These are phyloP conservation scores for Asclepias syriaca DNA, from an alignment of 257 asterid species.

Conservation along the genomic window DNA sequence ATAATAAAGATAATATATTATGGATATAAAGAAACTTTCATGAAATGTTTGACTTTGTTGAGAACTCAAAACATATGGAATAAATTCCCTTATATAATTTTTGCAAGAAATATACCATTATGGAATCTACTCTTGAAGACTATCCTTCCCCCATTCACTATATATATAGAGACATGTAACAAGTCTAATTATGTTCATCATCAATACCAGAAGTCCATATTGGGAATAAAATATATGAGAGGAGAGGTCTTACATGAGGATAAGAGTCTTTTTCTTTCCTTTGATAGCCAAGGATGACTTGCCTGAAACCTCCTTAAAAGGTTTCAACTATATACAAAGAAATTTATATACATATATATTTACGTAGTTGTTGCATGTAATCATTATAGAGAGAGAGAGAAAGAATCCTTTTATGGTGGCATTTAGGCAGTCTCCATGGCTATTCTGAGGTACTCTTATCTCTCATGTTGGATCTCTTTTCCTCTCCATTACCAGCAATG, in stretches of 20 bases:
- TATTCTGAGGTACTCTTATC: constrained; percentile 3
- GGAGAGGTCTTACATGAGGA: constrained; percentile 4
- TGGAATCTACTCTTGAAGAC: background rate
- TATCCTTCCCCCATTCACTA: background rate
- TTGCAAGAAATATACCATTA: background rate
- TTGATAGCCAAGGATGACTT: constrained; percentile 6
- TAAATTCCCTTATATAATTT: background rate
- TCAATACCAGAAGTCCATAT: background rate
- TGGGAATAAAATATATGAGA: background rate
- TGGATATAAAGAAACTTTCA: background rate
- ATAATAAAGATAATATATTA: too few species aligned
- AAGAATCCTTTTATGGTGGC: background rate
- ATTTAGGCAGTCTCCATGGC: constrained; percentile 10
- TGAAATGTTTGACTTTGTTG: background rate
- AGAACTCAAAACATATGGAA: background rate
- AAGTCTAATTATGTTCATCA: background rate
- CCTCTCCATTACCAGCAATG: background rate
- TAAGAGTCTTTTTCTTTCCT: background rate
- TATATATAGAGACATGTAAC: too few species aligned
- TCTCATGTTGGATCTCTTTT: constrained; percentile 6
- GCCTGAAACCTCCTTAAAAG: constrained; percentile 2
- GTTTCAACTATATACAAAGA: background rate
- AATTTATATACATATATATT: background rate
- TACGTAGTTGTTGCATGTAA: background rate
- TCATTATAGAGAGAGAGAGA: background rate